These are phyloP conservation scores for Linum tenue DNA, from an alignment of 345 rosid species.

Conservation along the genomic window DNA sequence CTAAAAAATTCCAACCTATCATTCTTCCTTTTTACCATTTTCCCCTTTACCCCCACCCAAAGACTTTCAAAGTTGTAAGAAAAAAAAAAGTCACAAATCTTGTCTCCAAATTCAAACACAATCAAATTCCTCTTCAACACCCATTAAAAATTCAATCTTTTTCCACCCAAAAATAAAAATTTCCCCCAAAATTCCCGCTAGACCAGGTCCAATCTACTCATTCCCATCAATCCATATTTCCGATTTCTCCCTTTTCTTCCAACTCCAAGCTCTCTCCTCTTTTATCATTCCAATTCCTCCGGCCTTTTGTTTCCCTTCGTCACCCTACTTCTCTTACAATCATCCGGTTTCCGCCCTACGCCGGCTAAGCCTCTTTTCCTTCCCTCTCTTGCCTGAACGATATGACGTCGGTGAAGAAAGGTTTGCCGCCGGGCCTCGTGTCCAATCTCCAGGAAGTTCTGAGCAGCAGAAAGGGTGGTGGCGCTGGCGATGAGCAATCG, in stretches of 20 bases:
- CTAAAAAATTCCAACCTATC: too few relatives aligned
- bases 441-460: slow-evolving; percentile 84
- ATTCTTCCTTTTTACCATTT: too few relatives aligned
- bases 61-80: neutral
- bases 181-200: neutral
- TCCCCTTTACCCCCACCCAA: too few relatives aligned
- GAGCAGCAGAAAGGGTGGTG: slow-evolving; percentile 36
- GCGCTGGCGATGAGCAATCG: slow-evolving; percentile 7
- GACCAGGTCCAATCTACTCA: neutral
- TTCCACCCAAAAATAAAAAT: neutral
- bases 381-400: too few relatives aligned
- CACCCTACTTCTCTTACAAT: too few relatives aligned
- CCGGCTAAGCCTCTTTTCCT: too few relatives aligned
- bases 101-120: too few relatives aligned
- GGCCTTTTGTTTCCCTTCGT: too few relatives aligned
- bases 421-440: slow-evolving; percentile 70
- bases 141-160: neutral
- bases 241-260: neutral
- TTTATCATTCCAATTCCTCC: neutral
- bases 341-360: too few relatives aligned
- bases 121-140: neutral
- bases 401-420: slow-evolving; percentile 46
- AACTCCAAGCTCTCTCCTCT: neutral
- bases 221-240: neutral
- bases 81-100: too few relatives aligned